Conservation (phyloP, 2,329 filamentous ascomycete genomes). For the Fusarium proliferatum region DNA sequence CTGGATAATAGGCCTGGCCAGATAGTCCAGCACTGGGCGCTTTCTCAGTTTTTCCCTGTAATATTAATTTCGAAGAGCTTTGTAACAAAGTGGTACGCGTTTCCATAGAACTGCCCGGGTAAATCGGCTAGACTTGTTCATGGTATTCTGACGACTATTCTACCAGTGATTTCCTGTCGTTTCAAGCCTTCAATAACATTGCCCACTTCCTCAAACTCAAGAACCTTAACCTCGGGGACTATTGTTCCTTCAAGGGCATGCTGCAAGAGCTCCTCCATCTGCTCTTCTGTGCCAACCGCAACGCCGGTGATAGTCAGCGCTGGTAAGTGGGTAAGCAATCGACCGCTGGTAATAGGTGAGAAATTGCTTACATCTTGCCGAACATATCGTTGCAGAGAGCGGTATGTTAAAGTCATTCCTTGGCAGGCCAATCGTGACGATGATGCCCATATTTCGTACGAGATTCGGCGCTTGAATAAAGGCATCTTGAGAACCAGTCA, state of each 20-base stretch:
- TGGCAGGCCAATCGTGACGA: slow-evolving; percentile 44
- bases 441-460: slow-evolving; percentile 42
- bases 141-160: slow-evolving; percentile 33
- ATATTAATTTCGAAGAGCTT: too few relatives aligned
- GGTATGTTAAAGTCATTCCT: slow-evolving; percentile 45
- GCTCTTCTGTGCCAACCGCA: slow-evolving; percentile 31
- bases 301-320: slow-evolving; percentile 34
- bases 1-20: too few relatives aligned
- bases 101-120: too few relatives aligned
- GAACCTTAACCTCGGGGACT: background rate
- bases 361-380: slow-evolving; percentile 25
- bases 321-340: too few relatives aligned
- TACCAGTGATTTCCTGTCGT: slow-evolving; percentile 19
- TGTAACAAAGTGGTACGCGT: too few relatives aligned
- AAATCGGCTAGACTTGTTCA: background rate
- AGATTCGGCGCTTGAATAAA: slow-evolving; percentile 40
- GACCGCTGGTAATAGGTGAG: fast-evolving
- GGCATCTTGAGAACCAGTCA: slow-evolving; percentile 42
- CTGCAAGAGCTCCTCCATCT: slow-evolving; percentile 29
- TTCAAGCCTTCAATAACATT: slow-evolving; percentile 17
- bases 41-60: too few relatives aligned
- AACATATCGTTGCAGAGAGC: slow-evolving; percentile 37
- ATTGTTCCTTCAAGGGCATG: slow-evolving; percentile 9
- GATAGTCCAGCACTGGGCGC: too few relatives aligned
- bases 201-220: slow-evolving; percentile 16